Evolutionary conservation across 2,329 filamentous ascomycete species (phyloP).

Genomic region (Botrytis sinoallii): DNA sequence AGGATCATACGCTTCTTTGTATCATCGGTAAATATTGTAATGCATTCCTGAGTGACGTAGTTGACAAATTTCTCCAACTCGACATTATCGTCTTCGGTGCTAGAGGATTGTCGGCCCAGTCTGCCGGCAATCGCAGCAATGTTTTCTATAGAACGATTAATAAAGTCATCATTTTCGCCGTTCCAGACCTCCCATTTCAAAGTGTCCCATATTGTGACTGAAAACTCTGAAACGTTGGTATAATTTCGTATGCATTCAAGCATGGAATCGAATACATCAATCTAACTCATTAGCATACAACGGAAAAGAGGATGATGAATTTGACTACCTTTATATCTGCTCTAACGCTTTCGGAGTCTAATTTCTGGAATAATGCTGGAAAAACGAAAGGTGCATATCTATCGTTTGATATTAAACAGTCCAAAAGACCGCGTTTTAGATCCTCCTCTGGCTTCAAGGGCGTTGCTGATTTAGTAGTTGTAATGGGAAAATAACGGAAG

Average conservation of each 20-base stretch:
- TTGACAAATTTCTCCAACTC: conserved; percentile 20
- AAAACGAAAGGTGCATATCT: conserved; percentile 31
- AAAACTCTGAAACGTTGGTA: conserved; percentile 26
- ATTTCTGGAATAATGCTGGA: conserved; percentile 26
- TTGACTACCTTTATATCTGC: conserved; percentile 34
- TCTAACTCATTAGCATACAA: conserved; percentile 30
- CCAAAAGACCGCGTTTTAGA: conserved; percentile 27
- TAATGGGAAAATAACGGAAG: conserved; percentile 36
- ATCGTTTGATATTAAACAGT: conserved; percentile 34
- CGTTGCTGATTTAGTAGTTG: conserved; percentile 21
- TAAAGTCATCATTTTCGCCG: conserved; percentile 35
- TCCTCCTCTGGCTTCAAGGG: conserved; percentile 24
- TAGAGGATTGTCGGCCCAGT: conserved; percentile 8
- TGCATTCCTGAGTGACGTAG: conserved; percentile 20
- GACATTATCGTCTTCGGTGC: conserved; percentile 18
- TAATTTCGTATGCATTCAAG: conserved; percentile 27
- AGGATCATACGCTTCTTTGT: conserved; percentile 19
- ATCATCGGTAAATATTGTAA: conserved; percentile 13
- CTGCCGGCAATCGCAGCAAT: conserved; percentile 26
- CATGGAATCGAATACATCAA: conserved; percentile 32
- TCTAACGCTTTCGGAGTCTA: conserved; percentile 32
- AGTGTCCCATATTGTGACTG: conserved; percentile 35
- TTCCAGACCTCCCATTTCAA: conserved; percentile 39
- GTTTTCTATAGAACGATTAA: conserved; percentile 30
- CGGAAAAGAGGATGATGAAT: neutral